Evolutionary conservation across 2,329 filamentous ascomycete genomes (phyloP).

Genomic region (Aspergillus sojae): DNA sequence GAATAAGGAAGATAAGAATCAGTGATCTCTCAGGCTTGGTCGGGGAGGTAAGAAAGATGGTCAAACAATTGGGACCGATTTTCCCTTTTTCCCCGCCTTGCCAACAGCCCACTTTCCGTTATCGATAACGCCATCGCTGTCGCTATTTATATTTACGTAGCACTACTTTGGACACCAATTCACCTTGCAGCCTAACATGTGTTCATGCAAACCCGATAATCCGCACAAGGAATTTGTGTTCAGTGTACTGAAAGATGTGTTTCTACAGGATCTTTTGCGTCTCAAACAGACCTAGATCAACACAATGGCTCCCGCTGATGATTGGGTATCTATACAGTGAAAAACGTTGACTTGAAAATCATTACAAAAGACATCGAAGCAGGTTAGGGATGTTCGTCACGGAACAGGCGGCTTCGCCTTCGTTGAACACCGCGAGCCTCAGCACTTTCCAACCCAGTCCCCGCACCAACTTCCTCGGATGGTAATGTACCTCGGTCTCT

Average conservation of each 20-base stretch:
- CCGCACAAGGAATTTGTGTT: neutral
- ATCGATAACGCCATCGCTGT: constrained; percentile 21
- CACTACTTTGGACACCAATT: neutral
- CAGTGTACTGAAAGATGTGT: neutral
- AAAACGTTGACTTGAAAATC: neutral
- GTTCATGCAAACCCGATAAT: neutral
- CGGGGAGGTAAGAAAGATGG: constrained; percentile 8
- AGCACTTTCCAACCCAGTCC: constrained; percentile 53
- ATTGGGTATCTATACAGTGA: neutral
- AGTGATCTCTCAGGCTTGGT: neutral
- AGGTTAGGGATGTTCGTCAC: constrained; percentile 18
- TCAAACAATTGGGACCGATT: constrained; percentile 1
- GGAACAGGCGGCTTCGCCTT: constrained; percentile 33
- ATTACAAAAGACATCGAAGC: neutral
- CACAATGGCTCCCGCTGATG: neutral
- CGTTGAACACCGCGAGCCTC: constrained; percentile 34
- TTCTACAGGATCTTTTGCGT: neutral
- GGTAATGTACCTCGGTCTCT: constrained; percentile 22
- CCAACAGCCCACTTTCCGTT: constrained; percentile 18
- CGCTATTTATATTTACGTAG: neutral
- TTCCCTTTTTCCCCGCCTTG: constrained; percentile 15
- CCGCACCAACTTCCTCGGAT: constrained; percentile 53
- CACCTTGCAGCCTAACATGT: neutral
- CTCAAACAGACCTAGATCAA: neutral
- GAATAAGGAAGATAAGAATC: constrained; percentile 1